phyloP scores from a whole-genome alignment of 345 rosid genomes.

The Populus davidiana region DNA sequence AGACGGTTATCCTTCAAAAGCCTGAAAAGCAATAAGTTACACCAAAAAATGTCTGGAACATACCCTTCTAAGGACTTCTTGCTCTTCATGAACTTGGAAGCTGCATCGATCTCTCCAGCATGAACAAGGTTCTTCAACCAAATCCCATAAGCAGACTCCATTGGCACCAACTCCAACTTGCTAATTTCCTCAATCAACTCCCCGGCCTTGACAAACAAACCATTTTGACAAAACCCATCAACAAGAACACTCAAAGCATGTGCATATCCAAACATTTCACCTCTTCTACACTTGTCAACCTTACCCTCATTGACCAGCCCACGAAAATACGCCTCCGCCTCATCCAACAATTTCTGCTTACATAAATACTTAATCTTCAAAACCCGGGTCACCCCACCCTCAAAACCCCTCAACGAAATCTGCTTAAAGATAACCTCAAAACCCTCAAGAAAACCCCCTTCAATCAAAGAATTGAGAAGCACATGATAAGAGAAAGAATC shows the following conservation, averaged over 20 bases:
- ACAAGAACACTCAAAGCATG: constrained; percentile 40
- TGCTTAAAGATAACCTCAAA: constrained; percentile 47
- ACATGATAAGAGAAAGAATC: constrained; percentile 58
- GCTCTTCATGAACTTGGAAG: constrained; percentile 52
- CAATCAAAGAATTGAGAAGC: constrained; percentile 70
- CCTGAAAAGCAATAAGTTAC: constrained; percentile 50
- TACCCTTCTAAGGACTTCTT: constrained; percentile 47
- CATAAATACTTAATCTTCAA: constrained; percentile 63
- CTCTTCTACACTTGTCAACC: background rate
- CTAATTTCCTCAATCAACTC: constrained; percentile 52
- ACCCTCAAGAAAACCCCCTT: constrained; percentile 49
- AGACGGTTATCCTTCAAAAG: constrained; percentile 59
- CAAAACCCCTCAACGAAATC: constrained; percentile 52
- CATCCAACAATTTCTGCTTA: constrained; percentile 48
- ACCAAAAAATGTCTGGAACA: constrained; percentile 55
- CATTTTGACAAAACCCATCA: constrained; percentile 45
- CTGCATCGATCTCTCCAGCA: constrained; percentile 45
- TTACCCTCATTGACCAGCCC: constrained; percentile 13
- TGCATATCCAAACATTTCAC: constrained; percentile 8
- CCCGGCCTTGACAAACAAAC: constrained; percentile 47
- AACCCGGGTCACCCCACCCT: constrained; percentile 40
- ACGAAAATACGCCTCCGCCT: constrained; percentile 56
- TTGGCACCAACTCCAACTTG: constrained; percentile 30
- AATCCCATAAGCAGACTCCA: constrained; percentile 53
- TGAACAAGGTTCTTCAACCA: constrained; percentile 53